These are phyloP conservation scores for Didymellaceae sp. DNA, from an alignment of 2,329 filamentous ascomycete species.

Conservation along the genomic window DNA sequence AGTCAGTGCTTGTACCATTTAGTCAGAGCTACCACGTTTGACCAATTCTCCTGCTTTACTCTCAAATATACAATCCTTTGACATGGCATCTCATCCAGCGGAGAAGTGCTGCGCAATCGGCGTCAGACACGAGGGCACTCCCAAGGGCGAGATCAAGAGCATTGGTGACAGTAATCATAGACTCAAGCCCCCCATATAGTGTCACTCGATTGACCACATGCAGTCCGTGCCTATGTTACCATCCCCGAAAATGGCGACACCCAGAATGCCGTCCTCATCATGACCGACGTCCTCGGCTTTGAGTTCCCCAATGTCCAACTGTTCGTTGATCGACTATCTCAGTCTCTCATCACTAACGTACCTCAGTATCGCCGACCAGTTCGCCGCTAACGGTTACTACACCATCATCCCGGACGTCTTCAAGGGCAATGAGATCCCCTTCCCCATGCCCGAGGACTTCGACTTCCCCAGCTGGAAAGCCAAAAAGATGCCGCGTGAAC, in stretches of 20 bases:
- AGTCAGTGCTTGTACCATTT: too few species aligned
- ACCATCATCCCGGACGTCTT: conserved; percentile 74
- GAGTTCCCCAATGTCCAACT: conserved; percentile 59
- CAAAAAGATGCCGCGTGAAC: conserved; percentile 46
- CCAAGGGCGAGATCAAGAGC: conserved; percentile 56
- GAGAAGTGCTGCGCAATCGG: conserved; percentile 56
- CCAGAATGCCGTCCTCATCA: conserved; percentile 62
- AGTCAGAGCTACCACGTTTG: too few species aligned
- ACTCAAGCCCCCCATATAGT: not conserved
- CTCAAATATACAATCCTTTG: too few species aligned
- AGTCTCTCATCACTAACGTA: conserved; percentile 1
- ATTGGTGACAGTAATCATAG: conserved; percentile 53
- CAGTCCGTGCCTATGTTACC: conserved; percentile 63
- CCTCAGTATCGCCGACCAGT: conserved; percentile 70
- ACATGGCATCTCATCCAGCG: conserved; percentile 62
- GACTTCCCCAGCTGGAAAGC: conserved; percentile 60
- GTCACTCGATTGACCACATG: not conserved
- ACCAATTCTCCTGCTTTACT: too few species aligned
- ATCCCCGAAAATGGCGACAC: conserved; percentile 61
- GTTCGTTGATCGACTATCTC: conserved; percentile 13
- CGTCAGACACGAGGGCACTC: conserved; percentile 60
- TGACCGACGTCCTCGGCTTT: conserved; percentile 64
- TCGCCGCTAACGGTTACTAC: conserved; percentile 74
- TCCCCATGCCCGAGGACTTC: conserved; percentile 60
- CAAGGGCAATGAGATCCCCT: conserved; percentile 66